Evolutionary conservation across 768 basidiomycete species (phyloP), one percentile per base, ranked within the genome.

Genomic region (Pleurotus djamor): DNA sequence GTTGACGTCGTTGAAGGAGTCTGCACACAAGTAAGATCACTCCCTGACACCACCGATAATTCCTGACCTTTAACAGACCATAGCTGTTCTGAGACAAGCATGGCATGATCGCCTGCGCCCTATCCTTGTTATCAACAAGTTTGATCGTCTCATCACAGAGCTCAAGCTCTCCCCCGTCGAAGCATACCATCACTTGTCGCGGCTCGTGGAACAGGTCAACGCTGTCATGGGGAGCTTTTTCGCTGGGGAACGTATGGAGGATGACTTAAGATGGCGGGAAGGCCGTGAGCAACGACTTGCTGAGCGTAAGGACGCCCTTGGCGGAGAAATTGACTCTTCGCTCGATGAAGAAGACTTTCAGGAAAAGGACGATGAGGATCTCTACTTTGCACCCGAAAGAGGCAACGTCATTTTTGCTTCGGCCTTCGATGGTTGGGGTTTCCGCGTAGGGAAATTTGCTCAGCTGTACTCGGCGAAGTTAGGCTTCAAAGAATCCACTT

Each of bases 1-100:
- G 94, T 99, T 1, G 97, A 99, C 70, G 94, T 92, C 1, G 94
- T 98, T 1, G 97, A 98, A 75, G 97, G 97, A 10, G 97, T 99
- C 17, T 98, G 95, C 71, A 98, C 96, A 1, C 97, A 98, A 79
- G 96, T 90, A 65, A 66, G 84, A 63, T 16, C 5, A 16, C 35
- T 5, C 10, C 21, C 1, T 17, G 34, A 9, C 7, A 14, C 17
- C 17, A 59, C 33, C 33, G 17, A 48, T 33, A 8, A 41, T 10
- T 41, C 17, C 32, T 48, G 34, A 33, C 57, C 37, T 41, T 43
- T 55, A 66, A 98, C 21, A 28, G 94, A 98, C 97, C 0, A 92
- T 98, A 62, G 86, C 96, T 7, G 97, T 99, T 13, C 83, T 99
- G 2, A 83, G 94, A 44, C 96, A 98, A 78, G 94, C 96, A 48